Percentiles rank a stretch among this genome's conserved stretches.
Conservation (phyloP, 257 asterid genomes). For the Scutellaria baicalensis region DNA sequence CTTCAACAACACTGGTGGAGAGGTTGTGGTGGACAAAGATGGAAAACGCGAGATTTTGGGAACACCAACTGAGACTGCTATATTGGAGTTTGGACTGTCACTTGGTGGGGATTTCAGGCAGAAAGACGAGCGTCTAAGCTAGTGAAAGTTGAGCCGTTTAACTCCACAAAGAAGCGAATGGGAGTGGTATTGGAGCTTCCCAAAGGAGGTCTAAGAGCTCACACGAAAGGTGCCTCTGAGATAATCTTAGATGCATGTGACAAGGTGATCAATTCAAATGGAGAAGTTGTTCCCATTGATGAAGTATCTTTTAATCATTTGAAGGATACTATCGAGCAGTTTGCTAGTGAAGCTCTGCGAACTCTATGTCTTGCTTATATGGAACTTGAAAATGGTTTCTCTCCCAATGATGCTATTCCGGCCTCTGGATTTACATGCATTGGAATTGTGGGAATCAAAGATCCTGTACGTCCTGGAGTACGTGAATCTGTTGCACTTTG, state of each 20-base stretch:
- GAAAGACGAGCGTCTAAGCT: slow-evolving; percentile 43
- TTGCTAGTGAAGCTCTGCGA: slow-evolving; percentile 76
- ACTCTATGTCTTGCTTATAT: slow-evolving; percentile 76
- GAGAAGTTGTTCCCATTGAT: slow-evolving; percentile 48
- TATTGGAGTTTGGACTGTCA: slow-evolving; percentile 64
- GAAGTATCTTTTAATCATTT: slow-evolving; percentile 34
- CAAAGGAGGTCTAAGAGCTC: slow-evolving; percentile 61
- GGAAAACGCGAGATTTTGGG: slow-evolving; percentile 69
- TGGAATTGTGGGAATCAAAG: slow-evolving; percentile 85
- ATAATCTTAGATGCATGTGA: slow-evolving; percentile 72
- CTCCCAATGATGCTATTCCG: slow-evolving; percentile 53
- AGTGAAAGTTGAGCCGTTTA: slow-evolving; percentile 76
- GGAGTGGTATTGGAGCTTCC: slow-evolving; percentile 69
- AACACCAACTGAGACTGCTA: slow-evolving; percentile 82
- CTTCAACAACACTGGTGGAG: slow-evolving; percentile 81
- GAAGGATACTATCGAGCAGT: slow-evolving; percentile 46
- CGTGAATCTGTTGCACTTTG: slow-evolving; percentile 89
- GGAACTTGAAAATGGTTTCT: slow-evolving; percentile 56
- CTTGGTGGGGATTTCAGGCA: slow-evolving; percentile 57
- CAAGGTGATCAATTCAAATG: slow-evolving; percentile 48
- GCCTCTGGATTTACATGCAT: slow-evolving; percentile 53
- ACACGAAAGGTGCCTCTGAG: slow-evolving; percentile 87
- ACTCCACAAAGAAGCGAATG: slow-evolving; percentile 85
- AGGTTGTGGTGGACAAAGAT: slow-evolving; percentile 51
- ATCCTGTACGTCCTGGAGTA: slow-evolving; percentile 89